Percentiles rank a stretch among this genome's conserved stretches.
Conservation (phyloP, 176 grass and related monocot genomes). For the Pharus latifolius region DNA sequence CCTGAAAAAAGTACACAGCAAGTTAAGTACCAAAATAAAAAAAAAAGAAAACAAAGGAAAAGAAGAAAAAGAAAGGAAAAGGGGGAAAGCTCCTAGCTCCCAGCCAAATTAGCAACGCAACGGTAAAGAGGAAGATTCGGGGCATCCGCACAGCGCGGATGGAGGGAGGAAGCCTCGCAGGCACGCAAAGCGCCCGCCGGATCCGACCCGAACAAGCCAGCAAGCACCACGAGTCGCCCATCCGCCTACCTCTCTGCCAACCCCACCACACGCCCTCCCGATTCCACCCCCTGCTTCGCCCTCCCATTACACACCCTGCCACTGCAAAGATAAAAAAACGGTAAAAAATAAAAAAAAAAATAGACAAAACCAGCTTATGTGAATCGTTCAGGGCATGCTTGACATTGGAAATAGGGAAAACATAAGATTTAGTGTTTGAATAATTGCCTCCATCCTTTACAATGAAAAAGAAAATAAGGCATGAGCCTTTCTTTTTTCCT, state of each 20-base stretch:
- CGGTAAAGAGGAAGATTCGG: constrained; percentile 25
- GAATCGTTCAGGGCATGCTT: too few species aligned
- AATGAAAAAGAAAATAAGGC: too few species aligned
- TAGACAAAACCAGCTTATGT: too few species aligned
- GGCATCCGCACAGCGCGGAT: neutral
- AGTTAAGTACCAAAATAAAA: neutral
- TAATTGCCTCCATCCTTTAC: too few species aligned
- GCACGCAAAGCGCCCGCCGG: constrained; percentile 27
- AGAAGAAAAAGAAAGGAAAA: neutral
- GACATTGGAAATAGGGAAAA: too few species aligned
- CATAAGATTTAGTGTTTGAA: too few species aligned
- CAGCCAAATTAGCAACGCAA: constrained; percentile 16
- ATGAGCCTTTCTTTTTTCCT: too few species aligned
- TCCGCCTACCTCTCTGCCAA: neutral
- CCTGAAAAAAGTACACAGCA: neutral
- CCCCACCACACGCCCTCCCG: too few species aligned
- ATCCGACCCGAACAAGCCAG: neutral
- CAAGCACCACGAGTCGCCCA: too few species aligned
- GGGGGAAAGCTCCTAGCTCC: neutral
- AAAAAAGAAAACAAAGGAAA: neutral
- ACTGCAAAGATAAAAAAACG: neutral
- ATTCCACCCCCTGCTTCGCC: too few species aligned
- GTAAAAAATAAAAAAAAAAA: too few species aligned
- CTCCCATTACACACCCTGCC: neutral
- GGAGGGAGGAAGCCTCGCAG: neutral